Conservation (phyloP, 2,329 filamentous ascomycete genomes). For the Zymoseptoria passerinii region DNA sequence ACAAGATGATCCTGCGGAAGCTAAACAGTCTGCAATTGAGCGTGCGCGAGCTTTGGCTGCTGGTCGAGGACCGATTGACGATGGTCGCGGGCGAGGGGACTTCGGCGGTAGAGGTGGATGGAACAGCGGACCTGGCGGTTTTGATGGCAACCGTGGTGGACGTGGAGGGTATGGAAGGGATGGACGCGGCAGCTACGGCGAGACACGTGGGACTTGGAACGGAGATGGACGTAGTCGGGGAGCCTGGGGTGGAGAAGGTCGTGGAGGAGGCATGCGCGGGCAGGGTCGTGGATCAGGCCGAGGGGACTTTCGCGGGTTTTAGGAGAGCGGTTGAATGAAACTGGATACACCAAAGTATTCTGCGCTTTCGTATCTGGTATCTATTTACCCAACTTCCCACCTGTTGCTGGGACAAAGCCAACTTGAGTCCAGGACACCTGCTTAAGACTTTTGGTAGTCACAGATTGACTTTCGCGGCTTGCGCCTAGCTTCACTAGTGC, state of each 20-base stretch:
- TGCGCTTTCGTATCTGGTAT: no score
- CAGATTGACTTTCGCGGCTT: not conserved
- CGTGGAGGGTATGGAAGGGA: not conserved
- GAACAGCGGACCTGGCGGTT: not conserved
- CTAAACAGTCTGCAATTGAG: conserved; percentile 14
- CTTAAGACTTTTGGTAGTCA: no score
- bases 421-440: no score
- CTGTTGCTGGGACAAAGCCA: no score
- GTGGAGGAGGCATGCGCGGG: not conserved
- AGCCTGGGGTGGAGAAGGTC: not conserved
- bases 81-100: conserved; percentile 5
- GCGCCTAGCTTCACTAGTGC: not conserved
- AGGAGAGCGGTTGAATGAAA: not conserved
- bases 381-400: no score
- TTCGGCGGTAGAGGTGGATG: conserved; percentile 2
- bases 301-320: not conserved
- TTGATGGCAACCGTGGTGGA: not conserved
- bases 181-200: not conserved
- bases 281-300: not conserved
- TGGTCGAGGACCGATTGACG: not conserved
- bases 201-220: not conserved
- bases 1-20: conserved; percentile 4
- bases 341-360: no score
- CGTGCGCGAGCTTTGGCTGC: conserved; percentile 16
- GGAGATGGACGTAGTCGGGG: not conserved